These are phyloP conservation scores for Leptodermis oblonga DNA, from an alignment of 257 asterid species.

Conservation along the genomic window DNA sequence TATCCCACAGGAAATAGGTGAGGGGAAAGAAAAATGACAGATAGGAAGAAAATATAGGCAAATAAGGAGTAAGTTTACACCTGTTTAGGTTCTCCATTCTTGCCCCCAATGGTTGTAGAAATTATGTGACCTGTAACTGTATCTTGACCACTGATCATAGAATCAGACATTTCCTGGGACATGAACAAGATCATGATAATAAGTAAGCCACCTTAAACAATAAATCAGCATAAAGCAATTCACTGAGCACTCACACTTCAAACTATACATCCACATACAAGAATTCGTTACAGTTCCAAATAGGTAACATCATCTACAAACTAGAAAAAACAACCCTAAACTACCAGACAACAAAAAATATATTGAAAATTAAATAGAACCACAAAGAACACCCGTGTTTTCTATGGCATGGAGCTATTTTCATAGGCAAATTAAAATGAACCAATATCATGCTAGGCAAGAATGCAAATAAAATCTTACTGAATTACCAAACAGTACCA, in stretches of 20 bases:
- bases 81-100: slow-evolving; percentile 96
- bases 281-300: background rate
- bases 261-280: background rate
- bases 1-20: background rate
- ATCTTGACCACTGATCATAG: slow-evolving; percentile 62
- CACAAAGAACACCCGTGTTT: background rate
- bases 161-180: slow-evolving; percentile 72
- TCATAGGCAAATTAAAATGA: background rate
- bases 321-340: background rate
- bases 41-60: background rate
- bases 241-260: slow-evolving; percentile 4
- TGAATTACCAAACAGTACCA: background rate
- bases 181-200: slow-evolving; percentile 19
- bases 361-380: no score
- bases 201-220: slow-evolving; percentile 1
- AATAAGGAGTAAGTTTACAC: slow-evolving; percentile 21
- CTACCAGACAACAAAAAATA: no score
- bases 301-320: background rate
- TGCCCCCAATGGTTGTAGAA: slow-evolving; percentile 89
- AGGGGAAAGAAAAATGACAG: background rate
- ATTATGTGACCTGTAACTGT: slow-evolving; percentile 88
- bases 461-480: background rate
- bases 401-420: background rate
- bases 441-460: background rate
- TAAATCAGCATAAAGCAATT: background rate